Evolutionary conservation across 2,329 filamentous ascomycete species (phyloP).

Genomic region (Paramyrothecium roridum): DNA sequence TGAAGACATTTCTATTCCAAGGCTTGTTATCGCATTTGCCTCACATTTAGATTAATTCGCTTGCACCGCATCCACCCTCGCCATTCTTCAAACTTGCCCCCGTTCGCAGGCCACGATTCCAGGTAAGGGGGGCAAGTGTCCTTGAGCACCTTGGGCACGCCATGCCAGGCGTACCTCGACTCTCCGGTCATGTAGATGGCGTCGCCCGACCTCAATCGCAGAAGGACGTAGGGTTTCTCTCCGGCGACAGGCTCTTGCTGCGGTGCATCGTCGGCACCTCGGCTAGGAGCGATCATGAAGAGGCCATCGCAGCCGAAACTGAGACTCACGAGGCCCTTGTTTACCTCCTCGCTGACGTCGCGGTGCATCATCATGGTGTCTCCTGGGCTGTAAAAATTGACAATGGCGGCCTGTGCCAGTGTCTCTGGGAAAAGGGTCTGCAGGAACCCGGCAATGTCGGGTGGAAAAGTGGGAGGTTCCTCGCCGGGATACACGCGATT

Average conservation of each 20-base stretch:
- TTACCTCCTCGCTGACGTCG: constrained; percentile 84
- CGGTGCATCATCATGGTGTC: constrained; percentile 92
- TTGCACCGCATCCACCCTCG: constrained; percentile 85
- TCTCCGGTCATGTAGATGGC: constrained; percentile 83
- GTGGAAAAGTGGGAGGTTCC: constrained; percentile 69
- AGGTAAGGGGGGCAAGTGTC: constrained; percentile 76
- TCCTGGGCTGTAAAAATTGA: constrained; percentile 88
- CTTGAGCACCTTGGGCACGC: constrained; percentile 80
- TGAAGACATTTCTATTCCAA: no score
- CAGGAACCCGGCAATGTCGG: constrained; percentile 67
- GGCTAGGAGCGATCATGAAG: constrained; percentile 74
- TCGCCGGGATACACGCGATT: constrained; percentile 73
- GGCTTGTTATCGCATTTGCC: constrained; percentile 68
- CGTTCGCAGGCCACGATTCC: constrained; percentile 66
- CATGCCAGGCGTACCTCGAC: constrained; percentile 90
- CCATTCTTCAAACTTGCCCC: constrained; percentile 64
- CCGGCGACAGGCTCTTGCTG: constrained; percentile 8
- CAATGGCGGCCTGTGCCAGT: constrained; percentile 81
- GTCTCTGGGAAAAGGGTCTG: constrained; percentile 72
- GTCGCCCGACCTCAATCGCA: constrained; percentile 80
- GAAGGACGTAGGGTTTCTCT: constrained; percentile 48
- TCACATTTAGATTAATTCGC: constrained; percentile 86
- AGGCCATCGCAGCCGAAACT: constrained; percentile 88
- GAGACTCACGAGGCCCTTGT: constrained; percentile 76
- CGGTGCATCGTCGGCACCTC: constrained; percentile 14